Evolutionary conservation across 2,329 filamentous ascomycete species (phyloP), one percentile per base, ranked within the genome.

Genomic region (Metarhizium robertsii): DNA sequence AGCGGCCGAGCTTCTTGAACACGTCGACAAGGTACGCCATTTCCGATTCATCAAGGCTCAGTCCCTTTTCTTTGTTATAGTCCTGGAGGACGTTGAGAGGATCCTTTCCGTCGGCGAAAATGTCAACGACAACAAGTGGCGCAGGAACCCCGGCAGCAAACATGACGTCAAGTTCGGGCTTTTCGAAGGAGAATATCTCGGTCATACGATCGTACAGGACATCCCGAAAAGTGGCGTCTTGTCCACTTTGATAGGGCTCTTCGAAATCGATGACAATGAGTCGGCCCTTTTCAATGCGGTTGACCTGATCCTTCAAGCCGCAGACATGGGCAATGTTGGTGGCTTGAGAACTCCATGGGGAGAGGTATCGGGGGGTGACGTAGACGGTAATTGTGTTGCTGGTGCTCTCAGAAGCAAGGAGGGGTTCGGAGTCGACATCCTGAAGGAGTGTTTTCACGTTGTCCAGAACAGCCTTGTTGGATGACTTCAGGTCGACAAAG

Each of bases 341-440:
- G 32, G 92, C 92, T 71, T 96, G 92, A 55, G 92, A 96, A 73
- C 91, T 96, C 94, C 94, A 99, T 68, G 94, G 94, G 45, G 92
- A 96, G 62, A 95, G 92, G 64, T 88, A 88, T 61, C 92, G 83
- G 20, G 92, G 92, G 50, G 81, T 84, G 57, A 96, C 79, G 67
- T 91, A 90, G 68, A 88, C 80, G 59, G 85, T 76, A 51, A 79
- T 72, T 47, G 77, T 75, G 57, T 76, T 70, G 53, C 81, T 78
- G 59, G 66, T 65, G 43, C 61, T 64, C 43, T 65, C 63, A 16
- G 69, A 58, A 29, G 64, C 57, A 40, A 61, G 47, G 40, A 63
- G 57, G 36, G 66, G 53, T 48, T 66, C 53, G 36, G 64, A 62
- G 59, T 67, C 66, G 62, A 69, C 61, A 53, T 76, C 66, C 18